A percentile compares a stretch with the other conserved stretches of the same genome.
These are phyloP conservation scores for Botrytis sinoallii DNA, from an alignment of 2,329 filamentous ascomycete species.

Conservation along the genomic window DNA sequence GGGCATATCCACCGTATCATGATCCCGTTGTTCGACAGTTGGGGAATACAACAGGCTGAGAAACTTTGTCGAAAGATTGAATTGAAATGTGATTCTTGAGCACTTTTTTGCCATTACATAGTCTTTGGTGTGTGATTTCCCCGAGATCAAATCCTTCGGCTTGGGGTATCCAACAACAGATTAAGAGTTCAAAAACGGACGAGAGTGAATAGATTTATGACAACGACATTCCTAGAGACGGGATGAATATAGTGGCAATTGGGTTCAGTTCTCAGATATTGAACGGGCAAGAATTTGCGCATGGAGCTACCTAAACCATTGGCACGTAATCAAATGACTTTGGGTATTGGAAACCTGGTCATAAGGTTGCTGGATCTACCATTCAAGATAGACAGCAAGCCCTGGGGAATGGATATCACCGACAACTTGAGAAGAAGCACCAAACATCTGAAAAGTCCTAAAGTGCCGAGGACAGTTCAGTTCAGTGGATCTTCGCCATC, in stretches of 20 bases:
- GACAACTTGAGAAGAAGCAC: background rate
- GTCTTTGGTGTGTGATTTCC: background rate
- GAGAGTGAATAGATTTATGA: background rate
- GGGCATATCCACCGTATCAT: background rate
- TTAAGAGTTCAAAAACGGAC: background rate
- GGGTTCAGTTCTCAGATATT: background rate
- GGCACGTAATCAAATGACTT: background rate
- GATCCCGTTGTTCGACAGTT: background rate
- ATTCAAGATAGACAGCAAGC: background rate
- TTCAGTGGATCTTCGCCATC: background rate
- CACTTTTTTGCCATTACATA: background rate
- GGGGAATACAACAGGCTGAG: background rate
- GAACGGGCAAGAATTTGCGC: background rate
- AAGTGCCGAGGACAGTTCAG: background rate
- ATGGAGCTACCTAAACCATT: background rate
- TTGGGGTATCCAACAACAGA: background rate
- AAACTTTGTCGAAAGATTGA: background rate
- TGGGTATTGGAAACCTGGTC: background rate
- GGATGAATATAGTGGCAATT: background rate
- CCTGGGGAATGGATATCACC: background rate
- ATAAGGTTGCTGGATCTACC: background rate
- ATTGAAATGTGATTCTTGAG: background rate
- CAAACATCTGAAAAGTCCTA: background rate
- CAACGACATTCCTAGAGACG: background rate
- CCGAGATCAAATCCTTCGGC: background rate